Conservation (phyloP, 768 basidiomycete species). For the Trichaptum fuscoviolaceum region DNA sequence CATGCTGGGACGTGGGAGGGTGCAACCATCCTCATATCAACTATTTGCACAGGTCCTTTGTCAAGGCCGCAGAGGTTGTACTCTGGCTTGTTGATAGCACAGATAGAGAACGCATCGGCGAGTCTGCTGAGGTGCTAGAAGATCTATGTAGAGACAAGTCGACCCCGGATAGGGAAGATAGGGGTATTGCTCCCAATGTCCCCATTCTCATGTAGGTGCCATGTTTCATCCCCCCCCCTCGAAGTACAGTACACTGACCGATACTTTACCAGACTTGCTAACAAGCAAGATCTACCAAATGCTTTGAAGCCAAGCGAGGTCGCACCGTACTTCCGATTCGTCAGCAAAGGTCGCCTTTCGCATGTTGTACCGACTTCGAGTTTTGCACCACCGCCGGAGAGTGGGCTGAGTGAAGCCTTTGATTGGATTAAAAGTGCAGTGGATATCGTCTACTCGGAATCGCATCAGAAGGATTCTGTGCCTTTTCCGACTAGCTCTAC, state of each 20-base stretch:
- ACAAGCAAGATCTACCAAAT: conserved; percentile 57
- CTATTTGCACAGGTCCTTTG: conserved; percentile 31
- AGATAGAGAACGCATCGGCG: conserved; percentile 42
- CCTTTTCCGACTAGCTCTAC: too few species aligned
- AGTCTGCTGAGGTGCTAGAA: conserved; percentile 46
- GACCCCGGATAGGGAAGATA: neutral
- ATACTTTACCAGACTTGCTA: conserved; percentile 34
- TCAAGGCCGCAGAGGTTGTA: conserved; percentile 50
- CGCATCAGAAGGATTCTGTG: neutral
- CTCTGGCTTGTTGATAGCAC: conserved; percentile 63
- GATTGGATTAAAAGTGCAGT: neutral
- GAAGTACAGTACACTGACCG: neutral
- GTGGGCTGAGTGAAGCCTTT: neutral
- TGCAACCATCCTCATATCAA: conserved; percentile 42
- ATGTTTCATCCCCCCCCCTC: neutral
- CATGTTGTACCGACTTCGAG: neutral
- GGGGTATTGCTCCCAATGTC: neutral
- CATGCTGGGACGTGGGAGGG: conserved; percentile 63
- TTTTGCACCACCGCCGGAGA: neutral
- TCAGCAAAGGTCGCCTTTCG: neutral
- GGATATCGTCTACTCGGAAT: conserved; percentile 6
- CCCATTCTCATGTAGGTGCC: neutral
- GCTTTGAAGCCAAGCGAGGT: conserved; percentile 46
- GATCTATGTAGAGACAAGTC: conserved; percentile 34
- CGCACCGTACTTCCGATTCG: conserved; percentile 27